phyloP scores from a whole-genome alignment of 1,284 basidiomycete species.

The Boletellus sp. region DNA sequence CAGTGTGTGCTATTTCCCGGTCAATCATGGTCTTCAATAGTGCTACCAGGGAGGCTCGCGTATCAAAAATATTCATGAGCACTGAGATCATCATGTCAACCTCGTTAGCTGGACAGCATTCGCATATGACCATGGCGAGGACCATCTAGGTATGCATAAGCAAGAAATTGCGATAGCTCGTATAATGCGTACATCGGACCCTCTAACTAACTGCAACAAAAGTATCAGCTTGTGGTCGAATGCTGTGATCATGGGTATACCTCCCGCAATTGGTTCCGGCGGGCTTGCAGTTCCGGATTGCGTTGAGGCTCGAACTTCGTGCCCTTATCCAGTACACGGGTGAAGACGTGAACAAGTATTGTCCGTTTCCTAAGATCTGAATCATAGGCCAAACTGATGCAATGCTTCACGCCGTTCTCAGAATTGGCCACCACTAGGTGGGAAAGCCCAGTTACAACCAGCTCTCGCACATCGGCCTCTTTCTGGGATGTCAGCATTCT shows the following conservation, averaged over 20 bases:
- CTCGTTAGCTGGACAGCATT: constrained; percentile 74
- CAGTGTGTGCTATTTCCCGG: constrained; percentile 74
- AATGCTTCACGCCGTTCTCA: constrained; percentile 87
- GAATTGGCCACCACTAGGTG: constrained; percentile 83
- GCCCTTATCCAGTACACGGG: constrained; percentile 79
- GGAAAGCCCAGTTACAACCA: constrained; percentile 75
- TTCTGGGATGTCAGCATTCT: constrained; percentile 46
- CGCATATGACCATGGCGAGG: constrained; percentile 82
- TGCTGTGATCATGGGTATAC: constrained; percentile 37
- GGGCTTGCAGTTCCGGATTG: constrained; percentile 47
- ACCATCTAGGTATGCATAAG: constrained; percentile 48
- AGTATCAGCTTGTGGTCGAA: constrained; percentile 2
- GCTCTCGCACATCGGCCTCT: constrained; percentile 62
- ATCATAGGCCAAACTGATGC: constrained; percentile 78
- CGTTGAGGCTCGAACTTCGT: constrained; percentile 66
- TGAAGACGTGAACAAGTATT: constrained; percentile 88
- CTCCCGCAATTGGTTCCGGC: constrained; percentile 62
- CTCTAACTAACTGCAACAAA: constrained; percentile 59
- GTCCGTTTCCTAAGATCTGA: constrained; percentile 68
- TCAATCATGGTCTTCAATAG: constrained; percentile 84
- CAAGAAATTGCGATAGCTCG: constrained; percentile 1
- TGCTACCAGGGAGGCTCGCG: constrained; percentile 65
- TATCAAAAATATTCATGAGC: constrained; percentile 85
- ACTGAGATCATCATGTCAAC: constrained; percentile 83
- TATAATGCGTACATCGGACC: constrained; percentile 52